Conservation (phyloP, 2,329 filamentous ascomycete genomes). For the Zymoseptoria pseudotritici region DNA sequence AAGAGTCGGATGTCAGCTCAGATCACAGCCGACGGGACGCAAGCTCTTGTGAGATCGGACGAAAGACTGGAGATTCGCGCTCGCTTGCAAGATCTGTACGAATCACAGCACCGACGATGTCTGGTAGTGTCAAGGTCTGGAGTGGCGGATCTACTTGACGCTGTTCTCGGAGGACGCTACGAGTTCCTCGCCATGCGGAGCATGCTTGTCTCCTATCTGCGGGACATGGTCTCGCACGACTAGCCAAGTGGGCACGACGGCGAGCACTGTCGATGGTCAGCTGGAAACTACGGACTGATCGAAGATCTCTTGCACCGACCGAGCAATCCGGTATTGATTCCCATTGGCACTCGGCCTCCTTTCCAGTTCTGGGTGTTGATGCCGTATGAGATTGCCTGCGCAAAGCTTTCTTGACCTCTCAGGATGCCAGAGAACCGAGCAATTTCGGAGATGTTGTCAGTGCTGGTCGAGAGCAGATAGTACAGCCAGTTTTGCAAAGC, state of each 20-base stretch:
- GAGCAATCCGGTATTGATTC: slow-evolving; percentile 32
- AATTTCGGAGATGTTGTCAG: slow-evolving; percentile 49
- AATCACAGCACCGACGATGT: too few relatives aligned
- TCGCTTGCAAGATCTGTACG: too few relatives aligned
- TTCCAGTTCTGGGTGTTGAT: slow-evolving; percentile 39
- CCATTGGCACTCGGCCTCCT: slow-evolving; percentile 37
- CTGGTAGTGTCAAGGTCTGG: too few relatives aligned
- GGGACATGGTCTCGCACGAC: slow-evolving; percentile 27
- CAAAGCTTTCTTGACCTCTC: slow-evolving; percentile 40
- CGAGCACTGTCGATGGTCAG: slow-evolving; percentile 11
- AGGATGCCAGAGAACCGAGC: slow-evolving; percentile 37
- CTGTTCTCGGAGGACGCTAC: too few relatives aligned
- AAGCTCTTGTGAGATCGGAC: too few relatives aligned
- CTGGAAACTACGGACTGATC: background rate
- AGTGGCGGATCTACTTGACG: too few relatives aligned
- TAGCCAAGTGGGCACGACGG: slow-evolving; percentile 27
- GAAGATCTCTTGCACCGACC: slow-evolving; percentile 5
- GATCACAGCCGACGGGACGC: too few relatives aligned
- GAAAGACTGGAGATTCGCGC: too few relatives aligned
- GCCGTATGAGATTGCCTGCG: slow-evolving; percentile 38
- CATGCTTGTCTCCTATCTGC: too few relatives aligned
- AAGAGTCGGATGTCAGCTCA: too few relatives aligned
- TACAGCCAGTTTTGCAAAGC: slow-evolving; percentile 51
- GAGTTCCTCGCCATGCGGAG: too few relatives aligned
- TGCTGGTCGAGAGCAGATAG: slow-evolving; percentile 49